Evolutionary conservation across 495 filamentous ascomycete species (phyloP), one percentile per base, ranked within the genome.

Genomic region (Penicillium simplicissimum): DNA sequence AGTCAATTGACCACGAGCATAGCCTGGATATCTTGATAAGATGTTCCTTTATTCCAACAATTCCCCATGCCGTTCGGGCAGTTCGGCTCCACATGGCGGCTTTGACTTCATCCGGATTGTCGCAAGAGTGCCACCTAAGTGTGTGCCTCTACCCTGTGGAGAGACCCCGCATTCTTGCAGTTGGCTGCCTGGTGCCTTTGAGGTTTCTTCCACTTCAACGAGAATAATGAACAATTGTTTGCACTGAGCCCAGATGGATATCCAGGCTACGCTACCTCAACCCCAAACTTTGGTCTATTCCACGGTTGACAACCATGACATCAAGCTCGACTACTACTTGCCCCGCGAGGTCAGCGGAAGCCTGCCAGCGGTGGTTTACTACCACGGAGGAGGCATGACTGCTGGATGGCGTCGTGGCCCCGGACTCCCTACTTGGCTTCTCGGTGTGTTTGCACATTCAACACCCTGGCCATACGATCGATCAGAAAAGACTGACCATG

Each of bases 321-420:
- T 74, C 55, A 64, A 71, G 38, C 55, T 77, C 25, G 73, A 76
- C 54, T 72, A 73, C 45, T 73, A 67, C 49, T 21, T 70, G 2
- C 71, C 71, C 10, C 51, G 8, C 21, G 52, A 9, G 4, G 34
- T 52, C 9, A 49, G 28, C 31, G 71, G 64, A 4, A 42, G 55
- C 34, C 62, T 72, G 1, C 71, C 74, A 15, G 70, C 75, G 2
- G 55, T 77, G 2, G 67, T 77, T 53, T 72, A 71, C 66, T 75
- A 75, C 52, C 75, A 77, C 42, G 75, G 74, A 10, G 75, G 75
- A 13, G 75, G 74, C 0, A 73, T 76, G 65, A 71, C 74, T 3
- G 68, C 69, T 0, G 75, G 75, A 4, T 71, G 66, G 38, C 62
- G 74, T n/a, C 67, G 74, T 11, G 57, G 53, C 4, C n/a, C 47